Percentiles rank a stretch among this genome's conserved stretches.
phyloP scores from a whole-genome alignment of 2,329 filamentous ascomycete species.

The Decorospora gaudefroyi region DNA sequence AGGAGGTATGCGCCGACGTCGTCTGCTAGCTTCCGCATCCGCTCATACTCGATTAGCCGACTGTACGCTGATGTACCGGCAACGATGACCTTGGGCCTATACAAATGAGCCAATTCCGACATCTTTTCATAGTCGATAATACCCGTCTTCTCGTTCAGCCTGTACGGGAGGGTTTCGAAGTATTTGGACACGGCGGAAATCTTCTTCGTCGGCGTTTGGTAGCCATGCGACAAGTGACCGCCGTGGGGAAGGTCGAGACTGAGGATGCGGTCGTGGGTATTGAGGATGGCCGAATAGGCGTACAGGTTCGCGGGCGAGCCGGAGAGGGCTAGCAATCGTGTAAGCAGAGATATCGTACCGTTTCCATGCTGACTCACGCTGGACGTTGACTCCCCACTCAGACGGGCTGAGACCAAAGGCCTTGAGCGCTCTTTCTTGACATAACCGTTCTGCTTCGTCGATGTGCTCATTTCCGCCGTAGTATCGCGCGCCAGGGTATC shows the following conservation, averaged over 20 bases:
- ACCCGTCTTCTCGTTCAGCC: slow-evolving; percentile 84
- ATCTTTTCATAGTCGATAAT: slow-evolving; percentile 97
- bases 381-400: slow-evolving; percentile 99
- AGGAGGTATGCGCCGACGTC: slow-evolving; percentile 92
- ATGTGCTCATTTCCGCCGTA: slow-evolving; percentile 99
- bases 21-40: slow-evolving; percentile 96
- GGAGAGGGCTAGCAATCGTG: slow-evolving; percentile 67
- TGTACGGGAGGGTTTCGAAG: slow-evolving; percentile 98
- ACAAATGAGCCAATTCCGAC: slow-evolving; percentile 86
- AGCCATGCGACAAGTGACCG: slow-evolving; percentile 93
- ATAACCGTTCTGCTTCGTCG: slow-evolving; percentile 91
- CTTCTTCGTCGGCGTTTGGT: slow-evolving; percentile 81
- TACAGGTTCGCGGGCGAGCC: slow-evolving; percentile 75
- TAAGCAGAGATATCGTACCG: slow-evolving; percentile 18
- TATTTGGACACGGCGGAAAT: slow-evolving; percentile 98
- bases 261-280: slow-evolving; percentile 94
- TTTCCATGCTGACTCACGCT: slow-evolving; percentile 60
- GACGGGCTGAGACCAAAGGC: slow-evolving; percentile 83
- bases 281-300: slow-evolving; percentile 91
- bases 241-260: slow-evolving; percentile 95
- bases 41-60: slow-evolving; percentile 92
- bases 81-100: slow-evolving; percentile 93
- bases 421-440: slow-evolving; percentile 90
- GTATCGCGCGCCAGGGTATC: slow-evolving; percentile 96
- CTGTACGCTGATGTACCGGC: slow-evolving; percentile 98